Base-by-base conservation (phyloP, 2,329 filamentous ascomycete species). In the Xylariaceae sp. region DNA sequence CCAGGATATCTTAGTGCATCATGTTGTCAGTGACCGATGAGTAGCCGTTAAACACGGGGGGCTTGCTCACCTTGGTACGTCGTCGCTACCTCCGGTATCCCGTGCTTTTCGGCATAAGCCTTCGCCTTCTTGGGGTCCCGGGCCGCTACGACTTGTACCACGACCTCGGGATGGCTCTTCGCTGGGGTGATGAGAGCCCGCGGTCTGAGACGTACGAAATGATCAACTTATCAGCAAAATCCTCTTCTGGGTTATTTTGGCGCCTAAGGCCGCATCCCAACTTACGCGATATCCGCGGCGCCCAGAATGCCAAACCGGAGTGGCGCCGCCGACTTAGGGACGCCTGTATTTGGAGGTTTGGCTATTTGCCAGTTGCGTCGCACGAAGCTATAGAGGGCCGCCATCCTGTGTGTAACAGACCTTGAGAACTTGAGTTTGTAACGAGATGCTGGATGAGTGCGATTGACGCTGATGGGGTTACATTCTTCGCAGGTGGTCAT, bases 61-160 rank as follows among this genome's bases (percentile, higher is more conserved):
- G 20, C 3, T 37, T 41, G 21, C 56, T 9, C 67, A 78, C 77
- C 79, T 62, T 85, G 73, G 59, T 85, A 85, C 48, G 71, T 71
- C 51, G 73, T 68, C 61, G 78, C 73, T 7, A 81, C 79, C 23
- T 79, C 74, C 0, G 78, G 79, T 45, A 86, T 82, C 7, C 71
- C 71, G 65, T 84, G 71, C 56, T 77, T 79, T 60, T 78, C 78
- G 2, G 81, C 82, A 67, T 75, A 85, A 0, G 70, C 73, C 48
- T 75, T 68, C 0, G 82, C 83, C 48, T 73, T 78, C 3, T 65
- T 67, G 29, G 63, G 70, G 65, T 83, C 77, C 3, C 82, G 74
- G 2, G 82, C 80, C 2, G 83, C 81, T 1, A 86, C 75, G 3
- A 77, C 79, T 7, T 77, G 74, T 12, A 86, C 57, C 12, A 83